These are phyloP conservation scores for Fusarium setosum DNA, from an alignment of 2,329 filamentous ascomycete species.

Conservation along the genomic window DNA sequence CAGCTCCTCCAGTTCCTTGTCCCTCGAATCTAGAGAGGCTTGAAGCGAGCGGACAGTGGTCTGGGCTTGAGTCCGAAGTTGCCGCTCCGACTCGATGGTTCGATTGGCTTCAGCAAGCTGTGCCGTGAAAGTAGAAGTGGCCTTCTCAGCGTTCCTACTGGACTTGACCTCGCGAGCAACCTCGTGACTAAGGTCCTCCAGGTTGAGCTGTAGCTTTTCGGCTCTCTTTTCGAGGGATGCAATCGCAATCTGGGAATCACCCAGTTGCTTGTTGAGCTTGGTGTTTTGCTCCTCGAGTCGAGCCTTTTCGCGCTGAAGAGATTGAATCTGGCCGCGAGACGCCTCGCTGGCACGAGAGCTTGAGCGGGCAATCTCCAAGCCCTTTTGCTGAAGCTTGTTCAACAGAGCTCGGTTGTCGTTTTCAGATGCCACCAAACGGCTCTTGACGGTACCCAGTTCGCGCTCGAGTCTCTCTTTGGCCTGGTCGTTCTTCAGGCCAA, in stretches of 20 bases:
- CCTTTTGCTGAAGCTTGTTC: constrained; percentile 98
- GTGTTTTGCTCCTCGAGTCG: constrained; percentile 86
- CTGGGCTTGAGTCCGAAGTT: constrained; percentile 86
- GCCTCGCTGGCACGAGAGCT: constrained; percentile 87
- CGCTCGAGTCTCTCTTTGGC: constrained; percentile 93
- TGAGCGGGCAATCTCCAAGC: constrained; percentile 92
- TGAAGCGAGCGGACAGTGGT: constrained; percentile 86
- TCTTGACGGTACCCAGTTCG: constrained; percentile 91
- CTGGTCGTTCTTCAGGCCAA: constrained; percentile 90
- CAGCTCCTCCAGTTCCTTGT: constrained; percentile 83
- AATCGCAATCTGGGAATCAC: constrained; percentile 84
- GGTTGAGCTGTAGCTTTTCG: constrained; percentile 86
- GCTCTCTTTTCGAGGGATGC: constrained; percentile 92
- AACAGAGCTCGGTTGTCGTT: constrained; percentile 96
- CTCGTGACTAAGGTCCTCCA: constrained; percentile 95
- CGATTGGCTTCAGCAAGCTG: constrained; percentile 92
- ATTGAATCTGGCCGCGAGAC: constrained; percentile 79
- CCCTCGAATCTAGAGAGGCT: constrained; percentile 79
- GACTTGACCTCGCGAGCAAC: constrained; percentile 90
- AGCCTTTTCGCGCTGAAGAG: constrained; percentile 84
- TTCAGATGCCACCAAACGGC: constrained; percentile 88
- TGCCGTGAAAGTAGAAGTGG: constrained; percentile 80
- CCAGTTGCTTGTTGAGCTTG: constrained; percentile 84
- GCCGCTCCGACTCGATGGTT: constrained; percentile 89
- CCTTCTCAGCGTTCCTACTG: constrained; percentile 90